phyloP scores from a whole-genome alignment of 2,329 filamentous ascomycete genomes.

The Ophiostoma angusticollis region DNA sequence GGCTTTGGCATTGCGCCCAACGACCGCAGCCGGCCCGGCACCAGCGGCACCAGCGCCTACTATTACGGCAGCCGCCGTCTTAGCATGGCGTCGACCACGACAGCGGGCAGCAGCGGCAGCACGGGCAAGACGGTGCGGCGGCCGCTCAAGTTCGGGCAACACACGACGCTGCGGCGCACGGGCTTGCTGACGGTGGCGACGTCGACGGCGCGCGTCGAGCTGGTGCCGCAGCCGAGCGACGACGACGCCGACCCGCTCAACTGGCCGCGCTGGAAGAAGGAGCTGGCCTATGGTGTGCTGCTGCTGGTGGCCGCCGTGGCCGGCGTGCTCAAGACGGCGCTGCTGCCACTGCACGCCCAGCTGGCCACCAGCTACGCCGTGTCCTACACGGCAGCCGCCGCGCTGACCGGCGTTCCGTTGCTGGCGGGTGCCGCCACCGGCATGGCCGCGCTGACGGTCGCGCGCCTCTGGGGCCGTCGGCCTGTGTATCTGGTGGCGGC shows the following conservation, averaged over 20 bases:
- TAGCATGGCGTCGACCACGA: constrained; percentile 40
- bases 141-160: constrained; percentile 32
- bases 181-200: no score
- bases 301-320: constrained; percentile 33
- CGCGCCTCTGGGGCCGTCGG: constrained; percentile 39
- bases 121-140: no score
- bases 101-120: constrained; percentile 24
- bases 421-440: constrained; percentile 36
- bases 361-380: constrained; percentile 30
- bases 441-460: constrained; percentile 27
- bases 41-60: constrained; percentile 24
- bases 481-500: constrained; percentile 38
- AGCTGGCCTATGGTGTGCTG: constrained; percentile 34
- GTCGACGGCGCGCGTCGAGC: constrained; percentile 30
- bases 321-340: constrained; percentile 41
- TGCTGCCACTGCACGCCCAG: constrained; percentile 33
- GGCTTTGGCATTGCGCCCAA: background rate
- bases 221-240: constrained; percentile 43
- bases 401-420: constrained; percentile 40
- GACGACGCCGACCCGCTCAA: constrained; percentile 43
- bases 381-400: constrained; percentile 34
- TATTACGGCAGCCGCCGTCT: constrained; percentile 22
- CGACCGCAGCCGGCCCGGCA: constrained; percentile 9
- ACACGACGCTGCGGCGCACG: constrained; percentile 26
- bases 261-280: constrained; percentile 42